Conservation (phyloP, 2,329 filamentous ascomycete species). For the Leptographium wingfieldii region DNA sequence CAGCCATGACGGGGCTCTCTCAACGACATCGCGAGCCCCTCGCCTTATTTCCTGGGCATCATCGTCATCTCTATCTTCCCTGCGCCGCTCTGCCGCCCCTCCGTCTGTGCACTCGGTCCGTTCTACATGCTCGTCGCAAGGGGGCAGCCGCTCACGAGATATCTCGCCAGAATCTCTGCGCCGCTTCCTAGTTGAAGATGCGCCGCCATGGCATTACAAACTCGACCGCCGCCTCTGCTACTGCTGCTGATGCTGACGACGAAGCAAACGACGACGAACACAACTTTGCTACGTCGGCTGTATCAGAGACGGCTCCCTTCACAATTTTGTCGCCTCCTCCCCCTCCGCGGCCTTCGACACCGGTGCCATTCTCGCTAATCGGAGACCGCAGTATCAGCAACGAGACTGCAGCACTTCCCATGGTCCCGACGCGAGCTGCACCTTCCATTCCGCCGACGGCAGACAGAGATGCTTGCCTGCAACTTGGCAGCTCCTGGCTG, state of each 20-base stretch:
- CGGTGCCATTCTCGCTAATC: not conserved
- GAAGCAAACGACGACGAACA: slow-evolving; percentile 39
- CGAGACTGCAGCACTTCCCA: not conserved
- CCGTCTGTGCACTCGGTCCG: not conserved
- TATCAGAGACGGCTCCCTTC: slow-evolving; percentile 30
- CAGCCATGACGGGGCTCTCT: not conserved
- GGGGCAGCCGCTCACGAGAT: slow-evolving; percentile 30
- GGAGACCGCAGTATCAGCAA: not conserved
- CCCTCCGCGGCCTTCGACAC: slow-evolving; percentile 21
- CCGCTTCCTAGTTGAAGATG: slow-evolving; percentile 37
- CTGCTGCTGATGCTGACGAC: slow-evolving; percentile 20
- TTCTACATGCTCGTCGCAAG: slow-evolving; percentile 21
- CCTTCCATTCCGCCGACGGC: not conserved
- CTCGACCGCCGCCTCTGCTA: not conserved
- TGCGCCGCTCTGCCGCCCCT: not conserved
- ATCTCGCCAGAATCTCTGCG: slow-evolving; percentile 44
- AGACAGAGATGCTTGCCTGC: not conserved
- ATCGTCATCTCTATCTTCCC: not conserved
- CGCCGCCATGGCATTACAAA: not conserved
- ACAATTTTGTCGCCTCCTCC: slow-evolving; percentile 43
- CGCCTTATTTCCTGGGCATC: slow-evolving; percentile 7
- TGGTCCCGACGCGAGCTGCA: slow-evolving; percentile 3
- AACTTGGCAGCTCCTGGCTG: not conserved
- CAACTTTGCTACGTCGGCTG: slow-evolving; percentile 45
- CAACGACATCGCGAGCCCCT: slow-evolving; percentile 8